Percentiles rank a stretch among this genome's conserved stretches.
phyloP scores from a whole-genome alignment of 1,139 yeast genomes.

The Candida sojae region DNA sequence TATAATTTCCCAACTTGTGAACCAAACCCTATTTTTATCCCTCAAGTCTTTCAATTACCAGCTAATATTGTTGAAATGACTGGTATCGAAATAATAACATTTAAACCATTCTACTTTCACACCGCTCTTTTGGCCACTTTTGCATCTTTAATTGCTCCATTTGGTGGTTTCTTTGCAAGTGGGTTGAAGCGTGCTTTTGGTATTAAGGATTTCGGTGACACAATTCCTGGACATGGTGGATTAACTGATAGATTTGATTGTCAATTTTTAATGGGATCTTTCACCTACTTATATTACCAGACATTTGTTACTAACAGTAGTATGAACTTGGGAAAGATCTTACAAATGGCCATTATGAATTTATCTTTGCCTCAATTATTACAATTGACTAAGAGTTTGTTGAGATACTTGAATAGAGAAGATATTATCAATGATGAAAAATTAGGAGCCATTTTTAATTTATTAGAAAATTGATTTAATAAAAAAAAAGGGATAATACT shows the following conservation, averaged over 20 bases:
- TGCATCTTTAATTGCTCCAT: constrained; percentile 97
- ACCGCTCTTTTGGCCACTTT: constrained; percentile 84
- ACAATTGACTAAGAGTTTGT: constrained; percentile 60
- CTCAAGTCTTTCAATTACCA: constrained; percentile 78
- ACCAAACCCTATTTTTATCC: constrained; percentile 82
- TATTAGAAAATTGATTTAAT: constrained; percentile 23
- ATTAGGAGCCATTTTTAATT: constrained; percentile 25
- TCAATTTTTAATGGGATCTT: constrained; percentile 97
- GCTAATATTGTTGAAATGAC: constrained; percentile 52
- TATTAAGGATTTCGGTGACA: constrained; percentile 49
- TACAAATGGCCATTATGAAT: constrained; percentile 76
- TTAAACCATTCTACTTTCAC: constrained; percentile 90
- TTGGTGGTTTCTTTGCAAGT: constrained; percentile 97
- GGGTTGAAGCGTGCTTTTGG: constrained; percentile 97
- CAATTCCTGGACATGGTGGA: constrained; percentile 88
- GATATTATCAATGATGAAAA: constrained; percentile 45
- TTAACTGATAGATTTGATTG: constrained; percentile 97
- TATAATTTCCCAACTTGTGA: constrained; percentile 61
- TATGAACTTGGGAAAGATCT: constrained; percentile 68
- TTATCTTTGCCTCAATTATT: constrained; percentile 67
- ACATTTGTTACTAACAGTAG: constrained; percentile 80
- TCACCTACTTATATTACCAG: constrained; percentile 88
- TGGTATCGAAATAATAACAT: constrained; percentile 46
- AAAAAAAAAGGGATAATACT: not conserved
- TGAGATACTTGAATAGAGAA: constrained; percentile 60